Base-by-base conservation (phyloP, 2,329 filamentous ascomycete species). In the Immersiporthe knoxdaviesiana region DNA sequence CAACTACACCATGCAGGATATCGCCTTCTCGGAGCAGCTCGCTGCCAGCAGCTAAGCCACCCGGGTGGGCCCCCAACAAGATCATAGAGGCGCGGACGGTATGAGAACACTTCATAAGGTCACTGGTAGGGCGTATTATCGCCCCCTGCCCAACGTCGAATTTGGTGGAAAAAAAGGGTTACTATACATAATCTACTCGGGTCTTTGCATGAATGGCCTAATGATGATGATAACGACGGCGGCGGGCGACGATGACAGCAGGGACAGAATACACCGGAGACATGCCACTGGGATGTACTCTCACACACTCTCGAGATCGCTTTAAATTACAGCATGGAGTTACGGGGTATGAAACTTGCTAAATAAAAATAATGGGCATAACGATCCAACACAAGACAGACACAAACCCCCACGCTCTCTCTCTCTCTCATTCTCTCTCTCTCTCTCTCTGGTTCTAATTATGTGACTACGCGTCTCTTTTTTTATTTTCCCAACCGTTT, bases 1-100 rank as follows among this genome's bases (percentile, higher is more conserved):
- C 68, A 70, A 71, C 14, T 82, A 66, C 56, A 70, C 71, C 30
- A 44, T 37, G 63, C 54, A 68, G 18, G 70, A 72, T 63, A 35
- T 72, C 27, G 63, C 47, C 24, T 72, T 68, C 47, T 61, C 61
- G 6, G 35, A 41, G 60, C n/a, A 67, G 41, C 44, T 71, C 54
- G 52, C 58, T 16, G 37, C 54, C n/a, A 24, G 44, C 24, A 68
- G 54, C 54, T 24, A 54, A 54, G 37, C 41, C 32, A 35, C 41
- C 32, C 37, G 12, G 35, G n/a, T n/a, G 12, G 0, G 21, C 18
- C 16, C 37, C 39, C 59, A n/a, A 24, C 59, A n/a, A 24, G 14
- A 21, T 2, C 6, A 10, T 2, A 39, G 35, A 44, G n/a, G 18
- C 24, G 58, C 32, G 18, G 30, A n/a, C 18, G 30, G 32, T 32